Evolutionary conservation across 2,329 filamentous ascomycete species (phyloP), one percentile per base, ranked within the genome.

Genomic region (Diaporthe eres): DNA sequence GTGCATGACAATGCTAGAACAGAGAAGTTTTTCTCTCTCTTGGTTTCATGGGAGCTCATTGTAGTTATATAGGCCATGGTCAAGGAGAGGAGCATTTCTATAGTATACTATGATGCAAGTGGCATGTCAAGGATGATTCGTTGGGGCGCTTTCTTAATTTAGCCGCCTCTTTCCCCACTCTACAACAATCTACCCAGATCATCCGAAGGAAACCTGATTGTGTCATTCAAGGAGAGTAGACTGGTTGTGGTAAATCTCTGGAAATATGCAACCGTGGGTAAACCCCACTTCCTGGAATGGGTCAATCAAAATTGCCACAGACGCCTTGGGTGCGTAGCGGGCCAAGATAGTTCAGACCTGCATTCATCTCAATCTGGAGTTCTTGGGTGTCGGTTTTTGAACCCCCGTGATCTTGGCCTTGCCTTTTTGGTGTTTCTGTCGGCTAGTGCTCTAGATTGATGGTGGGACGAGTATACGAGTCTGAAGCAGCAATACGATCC

Each of bases 111-210:
- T 25, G 34, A 61, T 15, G 42, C 8, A 39, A 25, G 28, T 25
- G 63, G 28, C 22, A 53, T 25, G 47, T 68, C 31, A 37, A 39
- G 22, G 10, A 68, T 39, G 47, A 37, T 28, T 25, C 63, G 47
- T 53, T 37, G 47, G 44, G 44, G 13, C 28, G 44, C 63, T 37
- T 39, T 12, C 63, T 25, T 39, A 53, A 68, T 68, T 68, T 68
- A 68, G 63, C 63, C 63, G 44, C 63, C 37, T 44, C 28, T 68
- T 51, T 25, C 63, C 63, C 44, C 31, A 68, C 53, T 68, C 44
- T 53, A 51, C 31, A 19, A 53, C 31, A 68, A 68, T 68, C 7
- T 68, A 37, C 22, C 19, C 44, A 19, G 7, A 68, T 39, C 63
- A 68, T 25, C 63, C 44, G 44, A 51, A 51, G 22, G 63, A 53